phyloP scores from a whole-genome alignment of 2,329 filamentous ascomycete species.

The Aspergillus piperis region DNA sequence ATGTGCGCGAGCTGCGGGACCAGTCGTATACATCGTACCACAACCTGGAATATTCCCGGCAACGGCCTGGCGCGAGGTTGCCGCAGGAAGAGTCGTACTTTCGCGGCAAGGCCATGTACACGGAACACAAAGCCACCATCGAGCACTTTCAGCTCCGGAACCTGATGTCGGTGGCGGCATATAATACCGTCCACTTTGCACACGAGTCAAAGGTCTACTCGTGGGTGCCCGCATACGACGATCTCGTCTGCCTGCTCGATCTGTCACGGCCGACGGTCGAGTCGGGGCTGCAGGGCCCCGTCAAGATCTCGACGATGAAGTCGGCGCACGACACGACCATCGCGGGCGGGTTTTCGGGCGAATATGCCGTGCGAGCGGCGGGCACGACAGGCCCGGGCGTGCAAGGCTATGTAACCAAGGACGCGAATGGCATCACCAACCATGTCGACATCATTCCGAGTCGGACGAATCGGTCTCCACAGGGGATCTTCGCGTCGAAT shows the following conservation, averaged over 20 bases:
- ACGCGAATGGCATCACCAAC: constrained; percentile 57
- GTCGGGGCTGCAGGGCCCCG: constrained; percentile 35
- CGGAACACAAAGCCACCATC: constrained; percentile 51
- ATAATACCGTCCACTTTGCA: constrained; percentile 59
- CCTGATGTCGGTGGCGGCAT: constrained; percentile 55
- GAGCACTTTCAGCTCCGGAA: constrained; percentile 63
- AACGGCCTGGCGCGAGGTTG: constrained; percentile 30
- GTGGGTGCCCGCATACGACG: constrained; percentile 50
- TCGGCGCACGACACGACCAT: constrained; percentile 53
- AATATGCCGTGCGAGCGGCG: constrained; percentile 55
- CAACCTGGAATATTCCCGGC: constrained; percentile 36
- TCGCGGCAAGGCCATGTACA: constrained; percentile 52
- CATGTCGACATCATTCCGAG: constrained; percentile 57
- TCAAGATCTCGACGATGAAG: constrained; percentile 57
- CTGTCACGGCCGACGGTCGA: constrained; percentile 46
- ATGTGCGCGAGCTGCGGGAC: constrained; percentile 42
- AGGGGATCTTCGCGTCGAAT: constrained; percentile 60
- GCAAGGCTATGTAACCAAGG: constrained; percentile 52
- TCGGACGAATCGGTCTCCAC: constrained; percentile 50
- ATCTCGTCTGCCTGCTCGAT: constrained; percentile 50
- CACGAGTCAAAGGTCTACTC: constrained; percentile 50
- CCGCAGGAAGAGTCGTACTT: constrained; percentile 50
- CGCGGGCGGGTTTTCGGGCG: constrained; percentile 59
- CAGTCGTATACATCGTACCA: constrained; percentile 45
- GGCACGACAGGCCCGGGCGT: constrained; percentile 35